These are phyloP conservation scores for Tillandsia fasciculata DNA, from an alignment of 176 grass and related monocot genomes.

Conservation along the genomic window DNA sequence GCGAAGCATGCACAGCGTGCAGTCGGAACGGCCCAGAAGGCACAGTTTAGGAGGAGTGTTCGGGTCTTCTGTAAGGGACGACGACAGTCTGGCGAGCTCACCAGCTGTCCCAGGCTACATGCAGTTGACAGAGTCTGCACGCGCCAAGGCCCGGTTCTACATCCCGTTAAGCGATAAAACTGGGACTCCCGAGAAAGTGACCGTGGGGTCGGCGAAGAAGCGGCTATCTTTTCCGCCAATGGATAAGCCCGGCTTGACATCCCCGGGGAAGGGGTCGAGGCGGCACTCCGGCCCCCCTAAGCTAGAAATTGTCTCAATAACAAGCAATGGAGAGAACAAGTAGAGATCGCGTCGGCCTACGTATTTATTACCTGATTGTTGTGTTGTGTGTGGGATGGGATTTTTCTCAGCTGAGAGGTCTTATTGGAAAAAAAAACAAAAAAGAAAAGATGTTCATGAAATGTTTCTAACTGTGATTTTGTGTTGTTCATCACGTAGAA, in stretches of 20 bases:
- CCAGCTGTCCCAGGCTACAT: conserved; percentile 71
- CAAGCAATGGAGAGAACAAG: not conserved
- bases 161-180: conserved; percentile 34
- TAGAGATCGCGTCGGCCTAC: not conserved
- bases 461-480: not conserved
- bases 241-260: conserved; percentile 20
- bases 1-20: conserved; percentile 62
- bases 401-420: not conserved
- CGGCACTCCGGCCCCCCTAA: conserved; percentile 58
- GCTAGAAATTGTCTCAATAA: conserved; percentile 40
- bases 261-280: conserved; percentile 23
- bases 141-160: conserved; percentile 51
- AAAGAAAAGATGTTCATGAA: not conserved
- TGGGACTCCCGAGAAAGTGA: conserved; percentile 42
- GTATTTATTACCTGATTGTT: not conserved
- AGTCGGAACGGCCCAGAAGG: conserved; percentile 65
- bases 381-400: not conserved
- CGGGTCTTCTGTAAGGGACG: conserved; percentile 42
- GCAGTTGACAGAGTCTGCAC: conserved; percentile 75
- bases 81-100: conserved; percentile 58
- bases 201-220: conserved; percentile 43
- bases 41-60: conserved; percentile 35
- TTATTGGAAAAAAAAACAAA: not conserved
- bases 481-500: not conserved
- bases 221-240: conserved; percentile 61